A percentile compares a stretch with the other conserved stretches of the same genome.
phyloP scores from a whole-genome alignment of 495 filamentous ascomycete species.

The Penicillium paxilli region DNA sequence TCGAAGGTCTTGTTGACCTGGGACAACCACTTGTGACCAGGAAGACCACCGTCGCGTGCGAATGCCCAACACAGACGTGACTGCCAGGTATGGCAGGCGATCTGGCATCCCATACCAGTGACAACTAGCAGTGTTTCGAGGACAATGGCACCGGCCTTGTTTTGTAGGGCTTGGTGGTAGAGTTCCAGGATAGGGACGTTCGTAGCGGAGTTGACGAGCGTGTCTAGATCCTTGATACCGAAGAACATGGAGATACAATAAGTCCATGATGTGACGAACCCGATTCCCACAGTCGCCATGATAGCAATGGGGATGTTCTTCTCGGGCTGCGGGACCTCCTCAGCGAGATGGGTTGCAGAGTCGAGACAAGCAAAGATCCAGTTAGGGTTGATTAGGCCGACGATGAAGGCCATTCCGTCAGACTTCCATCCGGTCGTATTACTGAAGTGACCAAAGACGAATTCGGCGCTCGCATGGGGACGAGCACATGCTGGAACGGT shows the following conservation, averaged over 20 bases:
- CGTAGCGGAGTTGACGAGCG: slow-evolving; percentile 48
- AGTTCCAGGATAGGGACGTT: slow-evolving; percentile 58
- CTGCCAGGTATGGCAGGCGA: slow-evolving; percentile 59
- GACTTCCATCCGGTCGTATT: slow-evolving; percentile 62
- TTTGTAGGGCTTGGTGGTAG: slow-evolving; percentile 54
- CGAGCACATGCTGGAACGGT: slow-evolving; percentile 55
- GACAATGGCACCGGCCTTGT: slow-evolving; percentile 54
- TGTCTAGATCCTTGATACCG: slow-evolving; percentile 51
- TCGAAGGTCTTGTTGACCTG: slow-evolving; percentile 50
- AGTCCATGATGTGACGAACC: slow-evolving; percentile 57
- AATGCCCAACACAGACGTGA: slow-evolving; percentile 61
- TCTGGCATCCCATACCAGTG: slow-evolving; percentile 55
- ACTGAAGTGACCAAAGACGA: slow-evolving; percentile 62
- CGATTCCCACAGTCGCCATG: slow-evolving; percentile 59
- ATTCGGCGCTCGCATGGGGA: slow-evolving; percentile 52
- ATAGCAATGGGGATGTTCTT: slow-evolving; percentile 52
- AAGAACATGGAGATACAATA: slow-evolving; percentile 62
- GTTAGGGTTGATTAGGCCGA: slow-evolving; percentile 62
- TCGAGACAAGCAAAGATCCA: slow-evolving; percentile 64
- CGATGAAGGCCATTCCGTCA: slow-evolving; percentile 64
- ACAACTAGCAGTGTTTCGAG: slow-evolving; percentile 55
- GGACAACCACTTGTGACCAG: slow-evolving; percentile 45
- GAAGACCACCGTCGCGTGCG: slow-evolving; percentile 57
- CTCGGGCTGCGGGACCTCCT: slow-evolving; percentile 55
- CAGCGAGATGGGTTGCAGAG: slow-evolving; percentile 61